These are phyloP conservation scores for Stachybotrys chartarum DNA, from an alignment of 2,329 filamentous ascomycete genomes.

Conservation along the genomic window DNA sequence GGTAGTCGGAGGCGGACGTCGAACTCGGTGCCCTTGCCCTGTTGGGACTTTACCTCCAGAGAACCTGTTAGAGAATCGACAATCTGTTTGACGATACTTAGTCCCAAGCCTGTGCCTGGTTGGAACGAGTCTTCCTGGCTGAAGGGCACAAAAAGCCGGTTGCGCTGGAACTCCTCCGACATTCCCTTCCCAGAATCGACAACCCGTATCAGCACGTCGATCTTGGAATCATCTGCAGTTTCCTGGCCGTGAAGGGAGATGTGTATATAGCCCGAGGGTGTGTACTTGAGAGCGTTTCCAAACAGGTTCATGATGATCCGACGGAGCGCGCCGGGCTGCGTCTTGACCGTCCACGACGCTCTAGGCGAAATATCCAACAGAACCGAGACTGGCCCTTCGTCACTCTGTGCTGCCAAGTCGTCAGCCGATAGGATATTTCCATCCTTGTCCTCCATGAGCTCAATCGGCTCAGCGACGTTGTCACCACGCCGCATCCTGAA, in stretches of 20 bases:
- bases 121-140: constrained; percentile 55
- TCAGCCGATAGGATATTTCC: constrained; percentile 25
- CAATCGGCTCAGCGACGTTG: constrained; percentile 1
- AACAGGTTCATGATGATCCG: constrained; percentile 57
- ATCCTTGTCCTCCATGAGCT: constrained; percentile 38
- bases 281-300: constrained; percentile 58
- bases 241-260: constrained; percentile 24
- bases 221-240: constrained; percentile 6
- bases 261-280: constrained; percentile 41
- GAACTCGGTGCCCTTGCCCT: constrained; percentile 47
- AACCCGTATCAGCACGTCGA: constrained; percentile 35
- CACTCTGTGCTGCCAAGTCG: not conserved
- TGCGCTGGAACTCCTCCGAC: constrained; percentile 51
- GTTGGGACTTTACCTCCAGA: constrained; percentile 48
- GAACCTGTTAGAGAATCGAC: constrained; percentile 52
- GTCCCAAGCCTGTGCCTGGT: constrained; percentile 53
- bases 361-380: constrained; percentile 41
- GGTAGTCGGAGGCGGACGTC: constrained; percentile 37
- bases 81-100: constrained; percentile 56
- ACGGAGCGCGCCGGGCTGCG: constrained; percentile 42
- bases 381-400: constrained; percentile 29
- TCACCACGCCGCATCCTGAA: constrained; percentile 18
- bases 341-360: constrained; percentile 42
- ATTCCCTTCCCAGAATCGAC: constrained; percentile 60
- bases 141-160: constrained; percentile 55